Conservation (phyloP, 2,329 filamentous ascomycete species). For the Acarospora socialis region DNA sequence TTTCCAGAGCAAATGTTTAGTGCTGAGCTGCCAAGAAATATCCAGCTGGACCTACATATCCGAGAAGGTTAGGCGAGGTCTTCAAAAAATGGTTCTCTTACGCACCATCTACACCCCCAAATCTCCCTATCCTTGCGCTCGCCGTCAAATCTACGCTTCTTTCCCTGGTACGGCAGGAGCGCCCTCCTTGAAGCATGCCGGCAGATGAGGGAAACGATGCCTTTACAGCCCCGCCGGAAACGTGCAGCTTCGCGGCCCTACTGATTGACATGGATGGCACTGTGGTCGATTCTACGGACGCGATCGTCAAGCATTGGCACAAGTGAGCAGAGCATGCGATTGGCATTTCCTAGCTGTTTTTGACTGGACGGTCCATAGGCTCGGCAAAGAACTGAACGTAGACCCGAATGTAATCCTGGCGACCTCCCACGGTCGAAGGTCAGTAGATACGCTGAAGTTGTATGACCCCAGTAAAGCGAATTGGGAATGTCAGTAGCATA, state of each 20-base stretch:
- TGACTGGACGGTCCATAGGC: constrained; percentile 17
- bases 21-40: too few relatives aligned
- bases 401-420: constrained; percentile 72
- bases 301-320: constrained; percentile 52
- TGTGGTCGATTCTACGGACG: constrained; percentile 35
- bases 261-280: constrained; percentile 33
- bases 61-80: too few relatives aligned
- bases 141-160: too few relatives aligned
- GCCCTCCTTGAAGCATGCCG: constrained; percentile 6
- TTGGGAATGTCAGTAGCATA: constrained; percentile 63
- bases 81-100: too few relatives aligned
- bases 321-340: constrained; percentile 28
- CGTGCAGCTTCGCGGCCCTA: constrained; percentile 7
- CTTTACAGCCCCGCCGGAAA: constrained; percentile 9
- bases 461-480: constrained; percentile 76
- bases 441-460: constrained; percentile 70
- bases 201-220: constrained; percentile 1
- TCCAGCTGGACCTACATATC: too few relatives aligned
- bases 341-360: not conserved
- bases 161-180: too few relatives aligned
- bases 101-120: too few relatives aligned
- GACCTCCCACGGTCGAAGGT: constrained; percentile 80
- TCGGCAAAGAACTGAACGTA: constrained; percentile 67
- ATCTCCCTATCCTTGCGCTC: too few relatives aligned
- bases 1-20: too few relatives aligned